Evolutionary conservation across 768 basidiomycete species (phyloP), one percentile per base, ranked within the genome.

Genomic region (Pisolithus tinctorius): DNA sequence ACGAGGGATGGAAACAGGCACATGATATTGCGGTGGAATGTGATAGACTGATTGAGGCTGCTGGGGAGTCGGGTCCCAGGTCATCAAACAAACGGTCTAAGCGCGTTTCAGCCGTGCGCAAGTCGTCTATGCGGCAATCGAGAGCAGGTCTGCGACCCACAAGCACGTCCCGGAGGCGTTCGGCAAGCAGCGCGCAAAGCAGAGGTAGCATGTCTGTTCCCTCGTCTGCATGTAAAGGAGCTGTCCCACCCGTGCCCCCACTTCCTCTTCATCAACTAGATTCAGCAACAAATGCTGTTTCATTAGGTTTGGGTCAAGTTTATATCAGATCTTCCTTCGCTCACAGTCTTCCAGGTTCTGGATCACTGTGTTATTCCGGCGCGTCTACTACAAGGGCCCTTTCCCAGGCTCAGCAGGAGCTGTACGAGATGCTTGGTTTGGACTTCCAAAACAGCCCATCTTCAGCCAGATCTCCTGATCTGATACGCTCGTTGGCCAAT

Each of bases 1-100:
- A 91, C 53, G 86, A 88, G 56, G 86, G 86, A 0, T 88, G 88
- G 87, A 71, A 75, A 17, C 80, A 87, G 48, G 87, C 86, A 0
- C 78, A 84, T 59, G 72, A 73, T n/a, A 69, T 84, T 45, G 85
- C 86, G 2, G 68, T 71, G 36, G 86, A 90, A 34, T 76, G 80
- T 51, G 83, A 88, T 57, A 69, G 73, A 23, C 47, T 58, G 48
- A 51, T 30, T 3, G 65, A 54, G 44, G 29, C 39, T 3, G 20
- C 26, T 6, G 47, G 49, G n/a, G 63, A 50, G 13, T 29, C 51
- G 7, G 48, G 26, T 39, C 23, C 10, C 4, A 52, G 45, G 17
- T 31, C 20, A 38, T 42, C 53, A 14, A 55, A 57, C 58, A 76
- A 72, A 48, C 74, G 80, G 16, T 81, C 80, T 25, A 78, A 75